phyloP scores from a whole-genome alignment of 352 stramenopile genomes.

The Phytophthora constricta region DNA sequence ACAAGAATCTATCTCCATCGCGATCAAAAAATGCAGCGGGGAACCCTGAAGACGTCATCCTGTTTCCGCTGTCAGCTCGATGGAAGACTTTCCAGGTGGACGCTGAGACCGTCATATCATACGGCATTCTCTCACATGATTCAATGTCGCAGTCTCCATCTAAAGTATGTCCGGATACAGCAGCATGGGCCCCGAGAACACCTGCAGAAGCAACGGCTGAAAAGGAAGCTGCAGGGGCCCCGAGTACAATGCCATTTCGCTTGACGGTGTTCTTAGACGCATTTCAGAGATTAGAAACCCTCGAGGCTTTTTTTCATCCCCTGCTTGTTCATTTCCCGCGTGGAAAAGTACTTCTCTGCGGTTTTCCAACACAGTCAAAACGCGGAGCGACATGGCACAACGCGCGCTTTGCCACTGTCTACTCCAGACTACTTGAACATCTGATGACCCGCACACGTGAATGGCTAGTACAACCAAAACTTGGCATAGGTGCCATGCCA shows the following conservation, averaged over 20 bases:
- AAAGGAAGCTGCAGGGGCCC: conserved; percentile 4
- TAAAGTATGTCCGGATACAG: not conserved
- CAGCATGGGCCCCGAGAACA: conserved; percentile 1
- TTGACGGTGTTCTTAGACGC: conserved; percentile 73
- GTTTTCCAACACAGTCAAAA: conserved; percentile 53
- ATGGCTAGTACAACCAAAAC: conserved; percentile 82
- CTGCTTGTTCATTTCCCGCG: conserved; percentile 65
- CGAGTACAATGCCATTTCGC: conserved; percentile 39
- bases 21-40: conserved; percentile 13
- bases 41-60: conserved; percentile 25
- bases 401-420: conserved; percentile 48
- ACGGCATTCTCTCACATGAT: conserved; percentile 57
- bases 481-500: conserved; percentile 59
- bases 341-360: conserved; percentile 70
- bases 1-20: conserved; percentile 8
- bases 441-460: conserved; percentile 58
- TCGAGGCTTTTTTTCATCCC: conserved; percentile 64
- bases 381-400: conserved; percentile 55
- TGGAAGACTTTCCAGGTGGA: conserved; percentile 61
- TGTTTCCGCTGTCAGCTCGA: conserved; percentile 45
- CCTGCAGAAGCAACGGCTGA: conserved; percentile 23
- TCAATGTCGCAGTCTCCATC: conserved; percentile 16
- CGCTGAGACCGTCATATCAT: conserved; percentile 48
- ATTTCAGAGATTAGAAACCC: conserved; percentile 69
- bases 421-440: conserved; percentile 57